A percentile compares a stretch with the other conserved stretches of the same genome.
Evolutionary conservation across 2,329 filamentous ascomycete species (phyloP).

Genomic region (Monosporascus sp.): DNA sequence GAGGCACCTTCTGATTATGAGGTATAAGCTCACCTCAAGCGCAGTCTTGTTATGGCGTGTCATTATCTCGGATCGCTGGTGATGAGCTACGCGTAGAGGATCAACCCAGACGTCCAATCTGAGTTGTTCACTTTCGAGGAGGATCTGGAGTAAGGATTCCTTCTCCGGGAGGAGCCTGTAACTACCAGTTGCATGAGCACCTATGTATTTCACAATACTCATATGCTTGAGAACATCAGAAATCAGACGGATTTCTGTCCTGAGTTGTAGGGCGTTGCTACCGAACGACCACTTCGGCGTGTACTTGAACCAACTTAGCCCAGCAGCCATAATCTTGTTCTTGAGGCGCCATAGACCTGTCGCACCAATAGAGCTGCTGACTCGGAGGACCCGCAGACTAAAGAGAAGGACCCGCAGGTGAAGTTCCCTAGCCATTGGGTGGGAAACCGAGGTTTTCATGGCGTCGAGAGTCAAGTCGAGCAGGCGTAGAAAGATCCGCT

Average conservation of each 20-base stretch:
- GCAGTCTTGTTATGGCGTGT: conserved; percentile 35
- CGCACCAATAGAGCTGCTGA: conserved; percentile 60
- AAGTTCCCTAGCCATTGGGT: conserved; percentile 87
- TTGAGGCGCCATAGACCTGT: conserved; percentile 75
- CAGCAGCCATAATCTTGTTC: conserved; percentile 81
- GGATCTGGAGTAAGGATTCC: conserved; percentile 72
- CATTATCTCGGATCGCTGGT: conserved; percentile 28
- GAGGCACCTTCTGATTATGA: background rate
- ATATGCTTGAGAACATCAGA: conserved; percentile 67
- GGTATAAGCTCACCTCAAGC: conserved; percentile 30
- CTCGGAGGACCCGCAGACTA: conserved; percentile 69
- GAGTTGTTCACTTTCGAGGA: conserved; percentile 79
- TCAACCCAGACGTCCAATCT: conserved; percentile 86
- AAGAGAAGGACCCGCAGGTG: conserved; percentile 85
- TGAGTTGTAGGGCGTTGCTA: conserved; percentile 86
- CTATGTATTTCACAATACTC: conserved; percentile 57
- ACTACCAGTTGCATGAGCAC: conserved; percentile 43
- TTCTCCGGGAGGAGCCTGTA: conserved; percentile 68
- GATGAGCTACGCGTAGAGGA: conserved; percentile 61
- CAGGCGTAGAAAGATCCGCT: conserved; percentile 75
- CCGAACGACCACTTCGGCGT: conserved; percentile 91
- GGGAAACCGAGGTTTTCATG: conserved; percentile 62
- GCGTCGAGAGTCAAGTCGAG: conserved; percentile 74
- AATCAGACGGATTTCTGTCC: conserved; percentile 81
- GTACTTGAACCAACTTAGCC: conserved; percentile 80